Conservation (phyloP, 805 yeast species). For the Metschnikowia drakensbergensis region DNA sequence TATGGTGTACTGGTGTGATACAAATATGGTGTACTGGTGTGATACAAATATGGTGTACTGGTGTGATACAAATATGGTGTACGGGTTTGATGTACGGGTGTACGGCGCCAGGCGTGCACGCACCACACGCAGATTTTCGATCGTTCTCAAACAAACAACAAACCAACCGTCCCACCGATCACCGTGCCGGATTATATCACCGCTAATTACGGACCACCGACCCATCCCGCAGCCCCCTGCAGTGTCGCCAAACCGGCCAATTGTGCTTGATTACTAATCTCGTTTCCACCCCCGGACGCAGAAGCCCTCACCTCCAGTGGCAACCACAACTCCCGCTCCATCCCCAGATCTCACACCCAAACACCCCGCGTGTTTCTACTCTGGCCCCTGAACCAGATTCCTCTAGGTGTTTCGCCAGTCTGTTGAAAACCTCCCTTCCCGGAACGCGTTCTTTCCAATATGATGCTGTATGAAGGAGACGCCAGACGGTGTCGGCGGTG, state of each 20-base stretch:
- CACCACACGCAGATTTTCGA: conserved; percentile 5
- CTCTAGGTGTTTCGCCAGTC: too few species aligned
- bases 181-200: background rate
- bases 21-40: background rate
- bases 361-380: background rate
- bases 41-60: background rate
- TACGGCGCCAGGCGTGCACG: background rate
- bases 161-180: background rate
- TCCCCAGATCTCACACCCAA: background rate
- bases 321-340: background rate
- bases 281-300: background rate
- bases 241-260: background rate
- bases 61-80: background rate
- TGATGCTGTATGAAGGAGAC: conserved; percentile 23
- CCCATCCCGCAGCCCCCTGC: background rate
- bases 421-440: background rate
- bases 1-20: background rate
- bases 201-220: background rate
- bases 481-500: conserved; percentile 51
- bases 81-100: background rate
- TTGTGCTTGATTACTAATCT: conserved; percentile 1
- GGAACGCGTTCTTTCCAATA: conserved; percentile 6
- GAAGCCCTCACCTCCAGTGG: background rate
- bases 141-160: conserved; percentile 5
- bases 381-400: background rate